Conservation (phyloP, 495 filamentous ascomycete genomes). For the Lepraria neglecta region DNA sequence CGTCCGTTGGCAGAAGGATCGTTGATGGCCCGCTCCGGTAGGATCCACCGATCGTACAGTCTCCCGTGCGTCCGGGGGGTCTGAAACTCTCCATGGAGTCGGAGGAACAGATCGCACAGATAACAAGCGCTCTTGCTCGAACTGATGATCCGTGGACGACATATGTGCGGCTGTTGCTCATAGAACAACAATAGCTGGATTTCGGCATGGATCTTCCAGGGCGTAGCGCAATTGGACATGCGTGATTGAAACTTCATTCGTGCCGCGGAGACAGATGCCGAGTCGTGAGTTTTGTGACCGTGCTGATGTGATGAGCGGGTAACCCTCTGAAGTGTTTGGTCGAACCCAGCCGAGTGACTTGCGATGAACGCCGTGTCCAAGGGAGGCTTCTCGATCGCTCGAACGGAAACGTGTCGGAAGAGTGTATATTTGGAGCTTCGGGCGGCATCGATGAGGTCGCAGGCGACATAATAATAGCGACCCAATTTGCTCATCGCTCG, state of each 20-base stretch:
- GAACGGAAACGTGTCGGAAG: too few relatives aligned
- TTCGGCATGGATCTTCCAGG: neutral
- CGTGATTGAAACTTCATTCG: too few relatives aligned
- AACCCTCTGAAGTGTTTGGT: too few relatives aligned
- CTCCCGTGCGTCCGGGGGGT: neutral
- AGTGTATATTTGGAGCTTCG: too few relatives aligned
- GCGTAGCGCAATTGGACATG: too few relatives aligned
- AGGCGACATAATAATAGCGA: neutral
- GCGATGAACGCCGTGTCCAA: too few relatives aligned
- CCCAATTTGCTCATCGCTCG: neutral
- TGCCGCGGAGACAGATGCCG: too few relatives aligned
- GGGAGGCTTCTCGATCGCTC: too few relatives aligned
- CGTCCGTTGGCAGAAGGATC: too few relatives aligned
- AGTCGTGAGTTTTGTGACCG: too few relatives aligned
- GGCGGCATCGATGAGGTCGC: neutral
- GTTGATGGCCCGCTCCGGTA: neutral
- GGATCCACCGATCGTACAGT: neutral
- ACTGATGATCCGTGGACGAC: neutral
- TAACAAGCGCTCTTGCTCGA: neutral
- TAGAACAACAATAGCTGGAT: neutral
- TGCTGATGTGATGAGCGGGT: too few relatives aligned
- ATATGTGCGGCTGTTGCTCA: neutral
- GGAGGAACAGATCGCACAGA: neutral
- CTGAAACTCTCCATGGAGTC: neutral
- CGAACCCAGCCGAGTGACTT: too few relatives aligned